Conservation (phyloP, 208 protist species). For the Leishmania major region DNA sequence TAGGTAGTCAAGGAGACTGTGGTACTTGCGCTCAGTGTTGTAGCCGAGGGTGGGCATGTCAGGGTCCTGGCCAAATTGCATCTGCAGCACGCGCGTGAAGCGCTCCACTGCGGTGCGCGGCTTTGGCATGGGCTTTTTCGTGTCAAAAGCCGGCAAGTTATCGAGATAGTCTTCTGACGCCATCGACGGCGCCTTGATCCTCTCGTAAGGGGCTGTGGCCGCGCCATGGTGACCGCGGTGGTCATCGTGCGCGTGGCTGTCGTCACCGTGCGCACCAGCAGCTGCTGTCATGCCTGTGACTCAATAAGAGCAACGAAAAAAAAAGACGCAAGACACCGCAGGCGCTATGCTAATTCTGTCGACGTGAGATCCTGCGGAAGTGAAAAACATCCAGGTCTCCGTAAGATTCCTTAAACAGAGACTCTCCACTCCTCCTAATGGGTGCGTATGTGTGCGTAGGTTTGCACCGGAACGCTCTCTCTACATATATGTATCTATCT, state of each 20-base stretch:
- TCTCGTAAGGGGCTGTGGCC: constrained; percentile 21
- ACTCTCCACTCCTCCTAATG: neutral
- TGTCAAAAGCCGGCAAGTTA: constrained; percentile 67
- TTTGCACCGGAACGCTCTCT: neutral
- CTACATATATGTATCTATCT: too few relatives aligned
- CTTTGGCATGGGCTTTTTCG: constrained; percentile 37
- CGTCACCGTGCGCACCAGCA: neutral
- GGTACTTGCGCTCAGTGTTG: constrained; percentile 55
- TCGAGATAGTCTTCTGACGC: constrained; percentile 66
- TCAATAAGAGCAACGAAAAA: neutral
- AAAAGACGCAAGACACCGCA: neutral
- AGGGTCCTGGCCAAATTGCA: constrained; percentile 68
- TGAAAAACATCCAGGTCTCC: neutral
- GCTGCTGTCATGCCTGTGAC: constrained; percentile 1
- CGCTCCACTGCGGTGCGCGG: constrained; percentile 51
- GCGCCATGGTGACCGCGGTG: constrained; percentile 8
- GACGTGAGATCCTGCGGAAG: neutral
- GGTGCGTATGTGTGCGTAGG: neutral
- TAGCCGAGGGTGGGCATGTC: constrained; percentile 64
- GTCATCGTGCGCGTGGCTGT: constrained; percentile 19
- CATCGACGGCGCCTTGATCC: constrained; percentile 61
- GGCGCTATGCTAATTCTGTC: neutral
- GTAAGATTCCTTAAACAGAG: neutral
- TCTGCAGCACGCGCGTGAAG: constrained; percentile 58
- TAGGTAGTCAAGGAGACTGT: constrained; percentile 63